Evolutionary conservation across 768 basidiomycete species (phyloP), one percentile per base, ranked within the genome.

Genomic region (Amanita brunnescens): DNA sequence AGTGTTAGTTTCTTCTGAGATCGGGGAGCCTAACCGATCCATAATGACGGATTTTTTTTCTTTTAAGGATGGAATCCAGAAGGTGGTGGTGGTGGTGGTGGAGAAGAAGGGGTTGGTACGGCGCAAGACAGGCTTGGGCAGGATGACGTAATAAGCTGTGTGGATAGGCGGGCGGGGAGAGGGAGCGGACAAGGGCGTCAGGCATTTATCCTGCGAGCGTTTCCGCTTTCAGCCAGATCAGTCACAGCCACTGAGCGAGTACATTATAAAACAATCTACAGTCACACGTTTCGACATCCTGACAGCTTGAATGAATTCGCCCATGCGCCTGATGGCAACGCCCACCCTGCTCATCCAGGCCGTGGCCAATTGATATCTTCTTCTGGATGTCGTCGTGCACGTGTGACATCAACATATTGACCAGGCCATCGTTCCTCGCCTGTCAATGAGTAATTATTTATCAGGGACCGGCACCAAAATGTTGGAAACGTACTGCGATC

Each of bases 391-490:
- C 78, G 71, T 57, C 77, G 72, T 48, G 78, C 72, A 24, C 77
- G 75, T 9, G 79, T 87, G 14, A 90, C 70, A 61, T 91, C 87
- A 55, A 88, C 79, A 59, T 87, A 88, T 60, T 86, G 79, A 6
- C 81, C 82, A 0, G 85, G 85, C 72, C 80, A 85, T 10, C 70
- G 70, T 35, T 83, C 83, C 46, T 85, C 83, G 59, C 77, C 87
- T 87, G 58, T 16, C 47, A 18, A 32, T 16, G 21, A 55, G 49
- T 26, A 48, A 44, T 55, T 34, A 61, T 40, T 48, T 2, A 46
- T 46, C 6, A 47, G n/a, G 9, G 20, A 32, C 21, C 24, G 42
- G 24, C 24, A 45, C n/a, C 35, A 39, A 33, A 49, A 40, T 38
- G 39, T 52, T 41, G 41, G 41, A 47, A 34, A 72, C 85, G 65